These are phyloP conservation scores for Haplographium delicatum DNA, from an alignment of 495 filamentous ascomycete genomes.

Conservation along the genomic window DNA sequence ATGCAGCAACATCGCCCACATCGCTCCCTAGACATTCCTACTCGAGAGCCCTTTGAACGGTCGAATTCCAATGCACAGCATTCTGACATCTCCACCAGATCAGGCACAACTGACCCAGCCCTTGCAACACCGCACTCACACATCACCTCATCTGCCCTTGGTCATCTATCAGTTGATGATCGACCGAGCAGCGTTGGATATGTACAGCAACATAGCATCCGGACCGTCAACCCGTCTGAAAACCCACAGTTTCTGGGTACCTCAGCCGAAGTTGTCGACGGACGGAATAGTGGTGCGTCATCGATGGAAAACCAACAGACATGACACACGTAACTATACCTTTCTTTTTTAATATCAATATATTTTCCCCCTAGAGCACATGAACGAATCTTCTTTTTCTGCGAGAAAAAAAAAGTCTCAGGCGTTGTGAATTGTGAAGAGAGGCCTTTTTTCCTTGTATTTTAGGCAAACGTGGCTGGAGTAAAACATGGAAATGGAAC, in stretches of 20 bases:
- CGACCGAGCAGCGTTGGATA: constrained; percentile 64
- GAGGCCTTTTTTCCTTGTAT: neutral
- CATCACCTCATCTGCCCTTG: constrained; percentile 26
- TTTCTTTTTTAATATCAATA: neutral
- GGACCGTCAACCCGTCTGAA: constrained; percentile 25
- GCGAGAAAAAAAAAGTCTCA: too few species aligned
- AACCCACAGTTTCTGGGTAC: constrained; percentile 36
- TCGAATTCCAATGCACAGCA: constrained; percentile 46
- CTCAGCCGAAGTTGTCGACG: constrained; percentile 44
- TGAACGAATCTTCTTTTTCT: neutral
- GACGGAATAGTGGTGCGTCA: constrained; percentile 14
- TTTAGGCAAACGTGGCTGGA: neutral
- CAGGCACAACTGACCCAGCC: constrained; percentile 31
- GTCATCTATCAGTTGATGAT: constrained; percentile 32
- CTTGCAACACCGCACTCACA: constrained; percentile 33
- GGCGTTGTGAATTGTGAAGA: too few species aligned
- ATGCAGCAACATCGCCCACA: constrained; percentile 27
- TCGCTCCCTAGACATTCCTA: constrained; percentile 28
- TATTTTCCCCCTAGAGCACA: too few species aligned
- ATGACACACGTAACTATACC: constrained; percentile 1
- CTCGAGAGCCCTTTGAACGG: constrained; percentile 58
- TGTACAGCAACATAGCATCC: constrained; percentile 65
- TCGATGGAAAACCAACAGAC: constrained; percentile 7
- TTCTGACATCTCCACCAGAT: constrained; percentile 42
- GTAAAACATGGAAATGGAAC: neutral